Base-by-base conservation (phyloP, 495 filamentous ascomycete genomes). In the Bacidia rubella region DNA sequence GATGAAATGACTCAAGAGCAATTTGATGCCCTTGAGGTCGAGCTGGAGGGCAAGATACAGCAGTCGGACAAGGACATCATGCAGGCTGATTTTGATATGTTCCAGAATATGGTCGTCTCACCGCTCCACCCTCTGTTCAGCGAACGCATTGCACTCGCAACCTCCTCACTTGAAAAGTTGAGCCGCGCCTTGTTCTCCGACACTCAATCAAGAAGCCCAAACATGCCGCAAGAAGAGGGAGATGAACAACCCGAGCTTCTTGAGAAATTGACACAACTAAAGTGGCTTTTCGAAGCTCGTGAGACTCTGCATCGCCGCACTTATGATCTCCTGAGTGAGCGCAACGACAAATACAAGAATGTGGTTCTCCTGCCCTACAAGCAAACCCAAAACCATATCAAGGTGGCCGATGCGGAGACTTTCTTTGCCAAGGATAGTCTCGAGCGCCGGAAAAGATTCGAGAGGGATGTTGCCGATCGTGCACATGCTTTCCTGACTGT, bases 271-370 rank as follows among this genome's bases (percentile, higher is more conserved):
- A 97, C 92, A 0, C 79, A 94, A 23, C 72, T 97, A 10, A 98
- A 98, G 62, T 98, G 92, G 92, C 82, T 97, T 24, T 97, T 95
- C 60, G 92, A 98, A 60, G 85, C 85, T 4, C 81, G 90, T 4
- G 93, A 98, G 65, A 74, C 79, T 50, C 77, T 97, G 3, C 83
- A 96, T 63, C 78, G 81, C 3, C 83, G 87, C 57, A 68, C 86
- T n/a, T 90, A 85, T 62, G 85, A 92, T 35, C 70, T 98, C 1
- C 75, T 94, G 5, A 79, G 77, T 22, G 84, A 86, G 57, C 84
- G 88, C 35, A 92, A 95, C 59, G 79, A 87, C 43, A 80, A 83
- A 38, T 98, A 96, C 66, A 82, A 83, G 60, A 74, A 79, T 39
- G 74, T 96, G 52, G 81, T 95, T 20, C 65, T 90, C 0, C 76